phyloP scores from a whole-genome alignment of 1,139 yeast species.

The Saccharomyces pastorianus region DNA sequence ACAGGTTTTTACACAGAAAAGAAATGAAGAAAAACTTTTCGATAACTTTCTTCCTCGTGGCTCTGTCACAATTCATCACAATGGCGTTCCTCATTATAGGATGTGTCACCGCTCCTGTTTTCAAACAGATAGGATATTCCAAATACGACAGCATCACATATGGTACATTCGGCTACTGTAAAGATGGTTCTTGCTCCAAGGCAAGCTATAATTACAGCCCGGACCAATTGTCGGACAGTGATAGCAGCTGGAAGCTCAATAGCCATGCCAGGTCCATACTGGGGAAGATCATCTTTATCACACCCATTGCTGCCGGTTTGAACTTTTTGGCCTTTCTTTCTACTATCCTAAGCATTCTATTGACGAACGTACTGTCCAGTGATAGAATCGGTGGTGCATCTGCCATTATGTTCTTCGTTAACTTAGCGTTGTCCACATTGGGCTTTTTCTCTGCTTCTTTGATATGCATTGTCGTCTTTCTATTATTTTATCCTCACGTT shows the following conservation, averaged over 20 bases:
- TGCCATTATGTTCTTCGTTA: conserved; percentile 32
- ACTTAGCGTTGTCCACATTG: conserved; percentile 35
- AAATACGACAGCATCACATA: conserved; percentile 47
- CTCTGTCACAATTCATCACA: conserved; percentile 29
- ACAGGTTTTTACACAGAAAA: neutral
- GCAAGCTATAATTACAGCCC: conserved; percentile 45
- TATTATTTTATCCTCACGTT: conserved; percentile 55
- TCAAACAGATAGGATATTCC: conserved; percentile 43
- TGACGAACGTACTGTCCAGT: conserved; percentile 1
- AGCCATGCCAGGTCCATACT: conserved; percentile 55
- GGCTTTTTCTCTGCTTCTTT: conserved; percentile 47
- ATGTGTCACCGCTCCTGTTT: conserved; percentile 56
- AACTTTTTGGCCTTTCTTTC: conserved; percentile 43
- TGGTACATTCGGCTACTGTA: conserved; percentile 85
- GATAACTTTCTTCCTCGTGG: neutral
- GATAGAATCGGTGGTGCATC: conserved; percentile 23
- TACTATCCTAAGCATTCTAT: conserved; percentile 11
- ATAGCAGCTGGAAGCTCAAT: conserved; percentile 42
- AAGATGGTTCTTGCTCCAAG: conserved; percentile 39
- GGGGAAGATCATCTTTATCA: conserved; percentile 65
- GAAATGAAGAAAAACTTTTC: neutral
- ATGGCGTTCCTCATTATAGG: conserved; percentile 44
- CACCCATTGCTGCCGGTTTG: conserved; percentile 76
- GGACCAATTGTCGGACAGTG: conserved; percentile 25
- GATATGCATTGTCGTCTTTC: conserved; percentile 45